Base-by-base conservation (phyloP, 306 rosid genomes). In the Ormosia semicastrata region DNA sequence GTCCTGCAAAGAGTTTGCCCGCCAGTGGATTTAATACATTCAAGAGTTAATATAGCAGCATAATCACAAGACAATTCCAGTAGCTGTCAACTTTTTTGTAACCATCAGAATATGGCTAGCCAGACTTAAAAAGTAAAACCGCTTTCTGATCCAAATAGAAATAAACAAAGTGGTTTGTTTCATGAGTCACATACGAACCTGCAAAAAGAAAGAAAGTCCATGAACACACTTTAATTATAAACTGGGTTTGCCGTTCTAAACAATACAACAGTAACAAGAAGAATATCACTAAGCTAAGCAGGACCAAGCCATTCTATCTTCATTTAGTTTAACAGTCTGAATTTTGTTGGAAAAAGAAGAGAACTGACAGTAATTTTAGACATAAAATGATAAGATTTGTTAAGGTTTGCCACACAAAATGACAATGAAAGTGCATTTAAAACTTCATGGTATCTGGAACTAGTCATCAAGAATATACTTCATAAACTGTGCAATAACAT, bases 101-200 rank as follows among this genome's bases (percentile, higher is more conserved):
- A 67, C 33, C 78, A 47, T 72, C 85, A 78, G 76, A 43, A 69
- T 65, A 32, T 50, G 52, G 59, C 92, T 89, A 94, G 76, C 98
- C 98, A 52, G 98, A 92, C 82, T 94, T 92, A 82, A 94, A 94
- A 43, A 94, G 90, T 76, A 94, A 89, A 85, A 94, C 94, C 44
- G 98, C 98, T 85, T 94, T 94, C 90, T 94, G 98, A 68, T 94
- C 98, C 97, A 94, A 85, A 86, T 94, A 94, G 92, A 94, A 94
- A 89, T 94, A 94, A 72, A 94, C 94, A 62, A 94, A 94, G 92
- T 94, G 97, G 88, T 94, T 94, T 72, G 98, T 94, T 89, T 94
- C 98, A 66, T 94, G 98, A 78, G 98, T 94, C 90, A 94, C 98
- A 32, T 94, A 94, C 1, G 98, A 94, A 89, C 98, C 98, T 94